These are phyloP conservation scores for Biscutella laevigata DNA, from an alignment of 441 rosid species.

Conservation along the genomic window DNA sequence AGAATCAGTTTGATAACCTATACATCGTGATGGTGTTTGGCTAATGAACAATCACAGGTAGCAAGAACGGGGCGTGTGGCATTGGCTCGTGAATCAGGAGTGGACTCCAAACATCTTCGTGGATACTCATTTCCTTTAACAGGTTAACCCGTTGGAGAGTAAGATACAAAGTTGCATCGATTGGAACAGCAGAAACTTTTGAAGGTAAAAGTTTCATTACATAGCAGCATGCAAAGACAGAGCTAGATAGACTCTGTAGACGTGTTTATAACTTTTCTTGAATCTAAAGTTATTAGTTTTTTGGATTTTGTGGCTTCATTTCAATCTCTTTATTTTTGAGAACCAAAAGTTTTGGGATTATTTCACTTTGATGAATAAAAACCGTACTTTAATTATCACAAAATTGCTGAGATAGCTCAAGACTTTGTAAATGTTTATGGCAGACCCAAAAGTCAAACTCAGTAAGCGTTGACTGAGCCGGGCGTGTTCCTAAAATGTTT, in stretches of 20 bases:
- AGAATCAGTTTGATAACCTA: not conserved
- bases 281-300: not conserved
- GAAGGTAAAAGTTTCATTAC: conserved; percentile 13
- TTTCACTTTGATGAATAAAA: too few relatives aligned
- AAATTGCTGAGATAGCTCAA: not conserved
- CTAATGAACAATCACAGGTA: conserved; percentile 36
- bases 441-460: conserved; percentile 13
- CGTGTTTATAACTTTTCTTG: not conserved
- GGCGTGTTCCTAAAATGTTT: conserved; percentile 5
- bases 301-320: not conserved
- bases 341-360: conserved; percentile 15
- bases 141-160: conserved; percentile 2
- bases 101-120: conserved; percentile 72
- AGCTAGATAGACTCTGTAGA: conserved; percentile 2
- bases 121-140: conserved; percentile 71
- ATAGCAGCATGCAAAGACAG: not conserved
- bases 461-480: conserved; percentile 18
- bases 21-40: not conserved
- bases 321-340: conserved; percentile 12
- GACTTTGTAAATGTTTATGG: not conserved
- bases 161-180: conserved; percentile 1
- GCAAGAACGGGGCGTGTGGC: conserved; percentile 90
- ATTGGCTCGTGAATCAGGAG: conserved; percentile 76
- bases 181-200: conserved; percentile 12
- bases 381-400: not conserved